Conservation (phyloP, 208 protist species). For the Trypanosomatidae sp. region DNA sequence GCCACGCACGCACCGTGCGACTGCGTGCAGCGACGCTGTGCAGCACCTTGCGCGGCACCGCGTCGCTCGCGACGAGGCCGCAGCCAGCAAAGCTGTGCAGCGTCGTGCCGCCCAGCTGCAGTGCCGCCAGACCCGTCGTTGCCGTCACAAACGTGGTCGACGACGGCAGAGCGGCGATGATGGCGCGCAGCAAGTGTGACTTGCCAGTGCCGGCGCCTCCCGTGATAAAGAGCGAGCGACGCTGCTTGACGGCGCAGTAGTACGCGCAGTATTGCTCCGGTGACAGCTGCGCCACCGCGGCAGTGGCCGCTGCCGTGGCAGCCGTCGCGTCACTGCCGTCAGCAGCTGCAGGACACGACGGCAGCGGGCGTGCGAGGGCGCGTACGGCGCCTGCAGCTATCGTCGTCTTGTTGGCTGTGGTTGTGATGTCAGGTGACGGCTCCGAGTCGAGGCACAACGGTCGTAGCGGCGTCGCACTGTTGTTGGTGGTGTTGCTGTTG, state of each 20-base stretch:
- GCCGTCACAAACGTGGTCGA: slow-evolving; percentile 58
- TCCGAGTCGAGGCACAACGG: no score
- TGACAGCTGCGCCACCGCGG: slow-evolving; percentile 12
- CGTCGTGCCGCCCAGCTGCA: slow-evolving; percentile 67
- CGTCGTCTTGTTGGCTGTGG: no score
- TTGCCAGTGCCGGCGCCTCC: slow-evolving; percentile 85
- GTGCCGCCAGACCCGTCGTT: slow-evolving; percentile 68
- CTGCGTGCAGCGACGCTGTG: slow-evolving; percentile 6
- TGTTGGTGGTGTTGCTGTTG: no score
- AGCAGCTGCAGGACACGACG: neutral
- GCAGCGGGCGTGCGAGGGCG: no score
- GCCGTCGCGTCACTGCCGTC: no score
- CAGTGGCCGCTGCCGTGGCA: neutral
- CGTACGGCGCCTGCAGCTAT: no score
- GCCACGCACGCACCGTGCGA: slow-evolving; percentile 23
- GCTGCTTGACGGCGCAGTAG: slow-evolving; percentile 22
- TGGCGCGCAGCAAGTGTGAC: slow-evolving; percentile 56
- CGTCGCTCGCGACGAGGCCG: slow-evolving; percentile 36
- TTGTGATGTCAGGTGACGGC: no score
- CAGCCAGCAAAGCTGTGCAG: slow-evolving; percentile 82
- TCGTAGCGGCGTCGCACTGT: no score
- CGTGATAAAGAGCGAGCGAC: slow-evolving; percentile 77
- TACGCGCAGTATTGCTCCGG: slow-evolving; percentile 42
- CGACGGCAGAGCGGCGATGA: slow-evolving; percentile 34
- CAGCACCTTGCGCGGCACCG: slow-evolving; percentile 2